phyloP scores from a whole-genome alignment of 1,284 basidiomycete genomes.

The Trichosporon sp. region DNA sequence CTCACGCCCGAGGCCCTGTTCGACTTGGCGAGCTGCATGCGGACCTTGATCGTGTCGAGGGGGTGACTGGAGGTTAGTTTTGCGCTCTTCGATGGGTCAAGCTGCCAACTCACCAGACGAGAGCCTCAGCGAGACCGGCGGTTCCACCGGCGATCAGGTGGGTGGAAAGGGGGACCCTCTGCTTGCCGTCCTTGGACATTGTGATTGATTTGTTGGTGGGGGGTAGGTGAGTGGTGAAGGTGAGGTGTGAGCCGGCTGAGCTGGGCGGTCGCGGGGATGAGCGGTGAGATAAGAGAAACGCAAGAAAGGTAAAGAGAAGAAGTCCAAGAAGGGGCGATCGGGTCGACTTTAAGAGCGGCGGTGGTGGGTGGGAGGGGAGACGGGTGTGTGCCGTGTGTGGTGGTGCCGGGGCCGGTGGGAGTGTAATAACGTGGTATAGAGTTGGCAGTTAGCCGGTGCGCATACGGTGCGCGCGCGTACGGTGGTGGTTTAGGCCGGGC shows the following conservation, averaged over 20 bases:
- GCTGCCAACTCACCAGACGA: slow-evolving; percentile 54
- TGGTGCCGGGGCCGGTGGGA: not conserved
- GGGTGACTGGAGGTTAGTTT: slow-evolving; percentile 49
- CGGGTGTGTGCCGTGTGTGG: not conserved
- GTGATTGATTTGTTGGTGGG: slow-evolving; percentile 5
- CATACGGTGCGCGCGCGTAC: too few species aligned
- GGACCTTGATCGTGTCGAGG: slow-evolving; percentile 95
- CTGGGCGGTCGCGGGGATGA: not conserved
- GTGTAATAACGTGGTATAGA: not conserved
- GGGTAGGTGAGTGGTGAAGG: not conserved
- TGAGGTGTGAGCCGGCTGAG: not conserved
- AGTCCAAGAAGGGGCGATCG: not conserved
- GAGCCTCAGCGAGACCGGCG: slow-evolving; percentile 83
- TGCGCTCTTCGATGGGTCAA: not conserved
- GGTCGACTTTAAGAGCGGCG: not conserved
- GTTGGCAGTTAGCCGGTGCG: not conserved
- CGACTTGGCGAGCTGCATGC: slow-evolving; percentile 90
- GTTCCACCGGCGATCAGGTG: slow-evolving; percentile 88
- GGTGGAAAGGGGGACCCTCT: slow-evolving; percentile 64
- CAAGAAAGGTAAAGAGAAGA: slow-evolving; percentile 6
- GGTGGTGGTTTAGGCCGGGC: not conserved
- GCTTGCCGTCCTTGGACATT: slow-evolving; percentile 18
- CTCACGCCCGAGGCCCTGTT: slow-evolving; percentile 72
- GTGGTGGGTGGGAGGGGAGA: not conserved
- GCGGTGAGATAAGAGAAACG: slow-evolving; percentile 6